These are phyloP conservation scores for Citrullus colocynthis DNA, from an alignment of 306 rosid genomes.

Conservation along the genomic window DNA sequence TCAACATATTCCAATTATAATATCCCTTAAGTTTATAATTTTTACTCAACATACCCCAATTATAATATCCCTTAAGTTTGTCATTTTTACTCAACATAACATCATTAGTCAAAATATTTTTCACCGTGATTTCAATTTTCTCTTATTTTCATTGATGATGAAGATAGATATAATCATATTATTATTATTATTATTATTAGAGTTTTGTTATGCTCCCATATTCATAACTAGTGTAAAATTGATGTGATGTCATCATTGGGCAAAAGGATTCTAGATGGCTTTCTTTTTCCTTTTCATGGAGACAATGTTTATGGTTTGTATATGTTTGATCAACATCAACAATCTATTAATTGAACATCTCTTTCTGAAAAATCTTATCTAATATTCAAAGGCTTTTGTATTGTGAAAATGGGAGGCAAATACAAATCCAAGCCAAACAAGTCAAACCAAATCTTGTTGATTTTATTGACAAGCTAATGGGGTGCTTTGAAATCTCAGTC, in stretches of 20 bases:
- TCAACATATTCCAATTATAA: too few relatives aligned
- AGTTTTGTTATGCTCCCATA: neutral
- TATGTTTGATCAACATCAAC: neutral
- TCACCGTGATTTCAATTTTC: too few relatives aligned
- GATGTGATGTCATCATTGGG: neutral
- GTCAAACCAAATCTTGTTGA: neutral
- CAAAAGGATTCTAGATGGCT: neutral
- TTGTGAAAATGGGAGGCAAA: neutral
- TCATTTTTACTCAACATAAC: too few relatives aligned
- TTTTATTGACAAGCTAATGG: constrained; percentile 5
- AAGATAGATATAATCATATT: too few relatives aligned
- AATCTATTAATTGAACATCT: neutral
- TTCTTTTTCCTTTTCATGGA: neutral
- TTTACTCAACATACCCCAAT: too few relatives aligned
- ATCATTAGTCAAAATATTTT: too few relatives aligned
- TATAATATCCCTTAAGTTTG: too few relatives aligned
- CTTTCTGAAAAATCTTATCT: neutral
- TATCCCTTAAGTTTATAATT: too few relatives aligned
- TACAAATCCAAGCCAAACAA: neutral
- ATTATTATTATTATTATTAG: too few relatives aligned
- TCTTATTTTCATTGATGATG: too few relatives aligned
- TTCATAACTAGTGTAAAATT: neutral
- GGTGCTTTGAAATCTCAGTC: constrained; percentile 4
- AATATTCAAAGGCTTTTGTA: neutral
- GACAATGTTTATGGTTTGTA: neutral